Evolutionary conservation across 1,139 yeast species (phyloP), one percentile per base, ranked within the genome.

Genomic region (Fermentozyma sake): DNA sequence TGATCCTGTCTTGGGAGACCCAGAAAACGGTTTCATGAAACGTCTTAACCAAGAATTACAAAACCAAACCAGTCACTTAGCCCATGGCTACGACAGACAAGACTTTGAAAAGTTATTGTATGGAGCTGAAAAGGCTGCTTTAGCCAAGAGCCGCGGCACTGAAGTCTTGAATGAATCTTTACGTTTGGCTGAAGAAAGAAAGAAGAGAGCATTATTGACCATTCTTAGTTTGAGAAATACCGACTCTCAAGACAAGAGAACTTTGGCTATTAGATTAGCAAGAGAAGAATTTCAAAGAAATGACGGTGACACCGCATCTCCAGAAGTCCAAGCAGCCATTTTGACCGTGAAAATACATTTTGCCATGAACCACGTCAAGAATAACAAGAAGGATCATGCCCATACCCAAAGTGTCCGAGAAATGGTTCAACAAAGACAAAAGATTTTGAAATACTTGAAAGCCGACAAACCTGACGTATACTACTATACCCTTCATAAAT

Each of bases 271-370:
- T 6, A 56, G 58, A 28, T 55, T 81, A 32, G 96, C 96, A 1
- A 70, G 76, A 30, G 61, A 72, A 41, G 96, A 87, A 57, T 87
- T 91, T 54, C 78, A 76, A 42, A 72, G 96, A 48, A 70, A 72
- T 38, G 86, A 79, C 27, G 96, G 95, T 28, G 97, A 91, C 52
- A 85, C 96, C 0, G 96, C 95, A 1, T 84, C 95, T 1, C 78
- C 95, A 27, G 97, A 89, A 58, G 96, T 87, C 16, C 96, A 89
- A 55, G 96, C 97, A 1, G 97, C 96, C 2, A 72, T 85, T 16
- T 61, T 80, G 59, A 86, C 97, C 1, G 79, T 85, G 31, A 76
- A 76, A 46, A 85, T 91, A 41, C 86, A 82, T 40, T 79, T 75
- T 42, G 67, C 85, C 33, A 85, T 84, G 65, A 72, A 74, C 24